Conservation (phyloP, 2,329 filamentous ascomycete species). For the Colletotrichum tropicale region DNA sequence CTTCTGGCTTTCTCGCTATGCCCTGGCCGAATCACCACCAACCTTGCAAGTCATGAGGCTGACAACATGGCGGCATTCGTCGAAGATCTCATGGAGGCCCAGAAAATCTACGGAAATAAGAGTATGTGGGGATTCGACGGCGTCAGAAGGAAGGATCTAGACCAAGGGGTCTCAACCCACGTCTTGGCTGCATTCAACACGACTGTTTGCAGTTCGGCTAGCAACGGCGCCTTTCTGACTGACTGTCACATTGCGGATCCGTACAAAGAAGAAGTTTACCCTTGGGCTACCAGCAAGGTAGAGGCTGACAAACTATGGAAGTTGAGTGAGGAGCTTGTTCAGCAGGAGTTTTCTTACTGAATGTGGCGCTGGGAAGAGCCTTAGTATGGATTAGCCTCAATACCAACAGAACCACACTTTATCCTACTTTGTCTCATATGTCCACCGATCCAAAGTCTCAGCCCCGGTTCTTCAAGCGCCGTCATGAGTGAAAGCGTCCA, state of each 20-base stretch:
- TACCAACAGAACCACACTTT: too few relatives aligned
- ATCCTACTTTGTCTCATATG: too few relatives aligned
- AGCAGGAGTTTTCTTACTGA: not conserved
- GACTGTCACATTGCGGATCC: not conserved
- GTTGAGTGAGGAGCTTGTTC: not conserved
- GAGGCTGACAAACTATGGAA: not conserved
- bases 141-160: not conserved
- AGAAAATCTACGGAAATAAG: not conserved
- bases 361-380: too few relatives aligned
- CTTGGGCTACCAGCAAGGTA: not conserved
- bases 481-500: too few relatives aligned
- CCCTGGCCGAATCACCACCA: not conserved
- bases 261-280: not conserved
- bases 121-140: not conserved
- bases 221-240: not conserved
- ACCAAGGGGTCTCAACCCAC: not conserved
- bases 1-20: not conserved
- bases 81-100: rapidly evolving
- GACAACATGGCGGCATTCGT: rapidly evolving
- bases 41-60: not conserved
- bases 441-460: too few relatives aligned
- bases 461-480: too few relatives aligned
- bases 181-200: not conserved
- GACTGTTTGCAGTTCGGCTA: rapidly evolving
- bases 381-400: too few relatives aligned